Base-by-base conservation (phyloP, 2,329 filamentous ascomycete species). In the Microdochium trichocladiopsis region DNA sequence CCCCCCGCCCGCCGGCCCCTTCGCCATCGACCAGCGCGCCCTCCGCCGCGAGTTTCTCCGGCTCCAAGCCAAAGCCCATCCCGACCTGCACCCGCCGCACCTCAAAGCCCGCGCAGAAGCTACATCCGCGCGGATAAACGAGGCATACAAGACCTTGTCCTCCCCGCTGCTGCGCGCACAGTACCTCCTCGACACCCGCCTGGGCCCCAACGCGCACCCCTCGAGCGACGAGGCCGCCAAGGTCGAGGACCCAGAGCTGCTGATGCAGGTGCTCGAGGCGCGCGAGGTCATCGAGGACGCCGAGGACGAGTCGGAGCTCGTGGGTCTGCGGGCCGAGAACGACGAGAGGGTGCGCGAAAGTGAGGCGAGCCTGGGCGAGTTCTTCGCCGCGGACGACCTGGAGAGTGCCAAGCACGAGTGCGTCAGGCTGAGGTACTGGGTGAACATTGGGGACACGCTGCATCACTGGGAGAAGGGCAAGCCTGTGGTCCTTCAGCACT, bases 1-100 rank as follows among this genome's bases (percentile, higher is more conserved):
- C 2, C 88, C 90, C 1, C 94, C 94, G 0, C 93, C 93, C 0
- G 51, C 64, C 0, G 87, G 91, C 0, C 78, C 84, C 53, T 99
- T 97, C 77, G 70, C 75, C 14, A 82, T 97, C 63, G 79, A 95
- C 66, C 66, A 81, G 12, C 75, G 79, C 53, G 74, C 80, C 16
- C 80, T 97, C 21, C 88, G 89, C 49, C 81, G 82, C 58, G 94
- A 99, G 66, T 97, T 95, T 72, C 83, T 97, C 14, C 80, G 83
- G 55, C 80, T 96, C 1, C 94, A 99, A 71, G 81, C 84, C 18
- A 77, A 79, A 45, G 81, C 87, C 11, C 89, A 94, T 68, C 89
- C 89, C 1, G 89, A 94, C 67, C 74, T 86, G 55, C 75, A 79
- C 65, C 74, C 81, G 59, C 57, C 77, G 59, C 41, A 75, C 66